These are phyloP conservation scores for Physcia stellaris DNA, from an alignment of 495 filamentous ascomycete species.

Conservation along the genomic window DNA sequence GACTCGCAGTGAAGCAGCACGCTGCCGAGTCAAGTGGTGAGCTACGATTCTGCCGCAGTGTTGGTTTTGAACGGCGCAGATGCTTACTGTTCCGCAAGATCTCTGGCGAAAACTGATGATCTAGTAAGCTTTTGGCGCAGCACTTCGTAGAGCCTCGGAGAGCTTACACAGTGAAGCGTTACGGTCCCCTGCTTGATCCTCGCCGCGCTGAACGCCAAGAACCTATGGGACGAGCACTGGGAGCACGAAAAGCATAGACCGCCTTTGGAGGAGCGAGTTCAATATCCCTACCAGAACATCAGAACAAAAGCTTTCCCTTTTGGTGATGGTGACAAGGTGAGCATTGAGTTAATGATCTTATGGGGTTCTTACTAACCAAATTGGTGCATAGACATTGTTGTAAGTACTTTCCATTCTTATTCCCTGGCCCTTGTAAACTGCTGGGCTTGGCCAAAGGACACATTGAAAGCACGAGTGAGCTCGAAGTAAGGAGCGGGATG, in stretches of 20 bases:
- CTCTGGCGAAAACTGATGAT: slow-evolving; percentile 89
- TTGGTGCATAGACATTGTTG: slow-evolving; percentile 41
- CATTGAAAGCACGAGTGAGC: too few relatives aligned
- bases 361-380: slow-evolving; percentile 1
- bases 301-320: slow-evolving; percentile 79
- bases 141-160: neutral
- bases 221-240: slow-evolving; percentile 89
- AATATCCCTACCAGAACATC: slow-evolving; percentile 94
- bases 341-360: too few relatives aligned
- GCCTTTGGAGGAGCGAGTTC: slow-evolving; percentile 70
- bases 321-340: slow-evolving; percentile 86
- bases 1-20: slow-evolving; percentile 72
- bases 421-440: too few relatives aligned
- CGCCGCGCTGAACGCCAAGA: slow-evolving; percentile 65
- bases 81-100: slow-evolving; percentile 33
- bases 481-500: too few relatives aligned
- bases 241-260: slow-evolving; percentile 81
- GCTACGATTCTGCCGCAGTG: too few relatives aligned
- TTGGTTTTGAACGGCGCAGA: too few relatives aligned
- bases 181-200: slow-evolving; percentile 56
- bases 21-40: slow-evolving; percentile 65
- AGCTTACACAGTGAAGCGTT: slow-evolving; percentile 32
- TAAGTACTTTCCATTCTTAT: too few relatives aligned
- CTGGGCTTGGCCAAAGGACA: neutral
- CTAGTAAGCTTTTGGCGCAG: slow-evolving; percentile 43